Percentiles rank a stretch among this genome's conserved stretches.
These are phyloP conservation scores for Rhizoclosmatium sp. DNA, from an alignment of 192 early-diverging fungal genomes.

Conservation along the genomic window DNA sequence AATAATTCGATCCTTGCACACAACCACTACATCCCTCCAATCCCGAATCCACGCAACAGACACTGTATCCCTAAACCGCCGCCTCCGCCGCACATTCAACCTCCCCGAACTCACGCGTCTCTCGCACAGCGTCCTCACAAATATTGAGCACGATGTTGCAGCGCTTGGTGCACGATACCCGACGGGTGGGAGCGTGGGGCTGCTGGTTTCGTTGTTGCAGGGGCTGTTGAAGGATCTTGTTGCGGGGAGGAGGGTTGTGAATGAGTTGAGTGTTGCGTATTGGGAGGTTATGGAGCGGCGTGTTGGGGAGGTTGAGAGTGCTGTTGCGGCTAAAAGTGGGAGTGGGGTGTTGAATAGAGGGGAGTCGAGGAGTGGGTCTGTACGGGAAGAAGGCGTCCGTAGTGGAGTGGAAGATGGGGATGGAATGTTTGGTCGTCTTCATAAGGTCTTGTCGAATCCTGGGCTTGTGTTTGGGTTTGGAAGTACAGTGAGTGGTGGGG, in stretches of 20 bases:
- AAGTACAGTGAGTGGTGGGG: not conserved
- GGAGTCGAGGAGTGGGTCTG: too few relatives aligned
- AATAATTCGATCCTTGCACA: slow-evolving; percentile 28
- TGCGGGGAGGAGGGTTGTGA: slow-evolving; percentile 32
- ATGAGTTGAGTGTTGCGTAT: slow-evolving; percentile 48
- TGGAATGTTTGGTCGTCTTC: not conserved
- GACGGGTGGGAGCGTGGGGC: slow-evolving; percentile 27
- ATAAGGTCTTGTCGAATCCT: not conserved
- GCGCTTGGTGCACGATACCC: slow-evolving; percentile 42
- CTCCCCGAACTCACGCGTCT: slow-evolving; percentile 46
- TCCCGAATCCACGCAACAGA: slow-evolving; percentile 44
- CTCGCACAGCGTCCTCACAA: slow-evolving; percentile 49
- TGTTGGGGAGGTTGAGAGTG: slow-evolving; percentile 7
- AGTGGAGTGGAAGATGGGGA: not conserved
- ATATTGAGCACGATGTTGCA: slow-evolving; percentile 43
- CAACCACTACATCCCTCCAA: slow-evolving; percentile 36
- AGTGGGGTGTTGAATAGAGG: not conserved
- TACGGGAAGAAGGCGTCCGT: not conserved
- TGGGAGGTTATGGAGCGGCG: slow-evolving; percentile 44
- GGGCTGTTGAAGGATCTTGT: slow-evolving; percentile 43
- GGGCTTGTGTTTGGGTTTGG: not conserved
- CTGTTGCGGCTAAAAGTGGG: not conserved
- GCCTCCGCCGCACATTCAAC: slow-evolving; percentile 49
- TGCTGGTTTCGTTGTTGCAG: slow-evolving; percentile 47
- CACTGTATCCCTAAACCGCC: slow-evolving; percentile 48